Percentiles rank a stretch among this genome's conserved stretches.
Evolutionary conservation across 176 grass and related monocot species (phyloP).

Genomic region (Cenchrus americanus): DNA sequence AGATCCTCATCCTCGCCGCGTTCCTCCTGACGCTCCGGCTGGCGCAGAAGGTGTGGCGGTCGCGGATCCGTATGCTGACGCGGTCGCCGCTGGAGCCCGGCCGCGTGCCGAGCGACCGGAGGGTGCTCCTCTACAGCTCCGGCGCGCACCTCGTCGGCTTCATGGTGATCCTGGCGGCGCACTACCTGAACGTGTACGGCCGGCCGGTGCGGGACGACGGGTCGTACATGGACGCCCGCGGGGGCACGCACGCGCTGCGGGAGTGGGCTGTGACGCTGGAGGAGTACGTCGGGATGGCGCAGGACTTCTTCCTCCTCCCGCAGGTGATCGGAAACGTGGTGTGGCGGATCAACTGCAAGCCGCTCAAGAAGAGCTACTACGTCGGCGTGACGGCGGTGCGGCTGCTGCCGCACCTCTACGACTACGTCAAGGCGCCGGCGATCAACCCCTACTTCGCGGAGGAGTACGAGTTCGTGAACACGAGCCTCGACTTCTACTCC

Average conservation of each 20-base stretch:
- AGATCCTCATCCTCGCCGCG: conserved; percentile 72
- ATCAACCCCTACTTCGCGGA: conserved; percentile 90
- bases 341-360: conserved; percentile 81
- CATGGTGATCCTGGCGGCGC: conserved; percentile 55
- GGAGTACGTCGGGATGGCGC: conserved; percentile 81
- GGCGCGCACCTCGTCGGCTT: conserved; percentile 64
- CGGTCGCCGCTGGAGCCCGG: conserved; percentile 76
- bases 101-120: conserved; percentile 75
- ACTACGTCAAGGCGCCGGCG: conserved; percentile 73
- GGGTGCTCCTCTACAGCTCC: conserved; percentile 58
- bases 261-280: conserved; percentile 79
- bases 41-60: conserved; percentile 86
- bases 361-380: conserved; percentile 81
- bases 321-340: conserved; percentile 81
- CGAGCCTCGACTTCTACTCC: conserved; percentile 89
- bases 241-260: conserved; percentile 69
- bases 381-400: conserved; percentile 72
- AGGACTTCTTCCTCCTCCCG: conserved; percentile 85
- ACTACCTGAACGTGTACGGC: conserved; percentile 53
- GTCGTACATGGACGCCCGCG: conserved; percentile 64
- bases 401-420: conserved; percentile 83
- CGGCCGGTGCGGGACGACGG: conserved; percentile 53
- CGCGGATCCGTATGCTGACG: conserved; percentile 73
- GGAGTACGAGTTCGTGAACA: conserved; percentile 92
- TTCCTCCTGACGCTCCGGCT: conserved; percentile 78